phyloP scores from a whole-genome alignment of 2,329 filamentous ascomycete species.

The Epichloe typhina region DNA sequence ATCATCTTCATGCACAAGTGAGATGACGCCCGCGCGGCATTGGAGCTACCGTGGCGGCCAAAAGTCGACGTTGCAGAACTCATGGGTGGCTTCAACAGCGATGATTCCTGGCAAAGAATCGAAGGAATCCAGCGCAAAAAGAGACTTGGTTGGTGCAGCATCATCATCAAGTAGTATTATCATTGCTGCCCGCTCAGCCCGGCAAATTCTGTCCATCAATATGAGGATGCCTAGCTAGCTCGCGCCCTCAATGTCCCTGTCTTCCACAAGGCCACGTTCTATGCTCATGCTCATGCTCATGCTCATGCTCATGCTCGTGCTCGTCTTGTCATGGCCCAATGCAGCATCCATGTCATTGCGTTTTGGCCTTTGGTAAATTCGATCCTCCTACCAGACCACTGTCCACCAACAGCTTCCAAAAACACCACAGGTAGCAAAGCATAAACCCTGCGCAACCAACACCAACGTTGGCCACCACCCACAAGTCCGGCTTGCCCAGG shows the following conservation, averaged over 20 bases:
- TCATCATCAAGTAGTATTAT: too few species aligned
- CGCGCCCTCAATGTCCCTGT: too few species aligned
- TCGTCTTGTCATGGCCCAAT: not conserved
- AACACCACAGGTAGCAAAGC: constrained; percentile 83
- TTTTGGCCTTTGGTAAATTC: constrained; percentile 23
- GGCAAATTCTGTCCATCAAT: too few species aligned
- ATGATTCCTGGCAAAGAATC: too few species aligned
- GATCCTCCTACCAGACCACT: constrained; percentile 36
- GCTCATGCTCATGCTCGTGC: not conserved
- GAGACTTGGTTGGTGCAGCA: too few species aligned
- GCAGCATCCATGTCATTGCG: constrained; percentile 12
- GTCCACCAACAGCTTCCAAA: constrained; percentile 52
- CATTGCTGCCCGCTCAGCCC: too few species aligned
- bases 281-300: not conserved
- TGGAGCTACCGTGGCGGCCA: too few species aligned
- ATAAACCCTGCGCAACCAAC: constrained; percentile 76
- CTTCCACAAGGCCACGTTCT: too few species aligned
- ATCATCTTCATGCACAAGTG: not conserved
- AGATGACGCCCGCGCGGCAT: not conserved
- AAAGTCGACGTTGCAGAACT: too few species aligned
- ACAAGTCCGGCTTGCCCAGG: constrained; percentile 72
- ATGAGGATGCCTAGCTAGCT: too few species aligned
- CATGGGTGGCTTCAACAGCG: too few species aligned
- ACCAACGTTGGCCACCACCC: constrained; percentile 83
- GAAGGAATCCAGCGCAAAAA: too few species aligned